Conservation (phyloP, 2,329 filamentous ascomycete species). For the Epicoccum sorghinum region DNA sequence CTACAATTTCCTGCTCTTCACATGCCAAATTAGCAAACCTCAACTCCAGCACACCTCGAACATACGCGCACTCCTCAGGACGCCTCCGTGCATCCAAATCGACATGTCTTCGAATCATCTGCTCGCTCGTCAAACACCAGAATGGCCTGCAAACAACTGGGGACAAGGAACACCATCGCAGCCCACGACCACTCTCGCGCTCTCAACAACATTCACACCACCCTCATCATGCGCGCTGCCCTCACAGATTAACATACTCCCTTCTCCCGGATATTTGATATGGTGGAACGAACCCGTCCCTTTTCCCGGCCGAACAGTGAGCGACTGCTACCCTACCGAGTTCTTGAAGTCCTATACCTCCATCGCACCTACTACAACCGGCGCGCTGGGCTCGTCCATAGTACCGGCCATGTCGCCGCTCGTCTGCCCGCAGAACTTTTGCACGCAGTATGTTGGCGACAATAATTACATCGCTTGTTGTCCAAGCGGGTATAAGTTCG, state of each 20-base stretch:
- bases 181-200: slow-evolving; percentile 20
- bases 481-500: slow-evolving; percentile 19
- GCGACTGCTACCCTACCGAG: slow-evolving; percentile 32
- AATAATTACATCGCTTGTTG: slow-evolving; percentile 38
- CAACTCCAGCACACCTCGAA: too few relatives aligned
- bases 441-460: slow-evolving; percentile 23
- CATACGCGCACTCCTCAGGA: too few relatives aligned
- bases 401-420: slow-evolving; percentile 35
- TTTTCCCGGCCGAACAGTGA: slow-evolving; percentile 21
- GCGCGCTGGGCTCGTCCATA: slow-evolving; percentile 18
- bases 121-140: too few relatives aligned
- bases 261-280: slow-evolving; percentile 24
- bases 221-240: slow-evolving; percentile 30
- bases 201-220: slow-evolving; percentile 35
- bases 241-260: slow-evolving; percentile 22
- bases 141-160: too few relatives aligned
- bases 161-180: neutral
- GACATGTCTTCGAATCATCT: too few relatives aligned
- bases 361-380: slow-evolving; percentile 7
- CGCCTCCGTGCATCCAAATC: too few relatives aligned
- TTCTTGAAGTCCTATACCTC: slow-evolving; percentile 30
- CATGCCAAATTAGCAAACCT: too few relatives aligned
- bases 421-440: slow-evolving; percentile 30
- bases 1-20: too few relatives aligned
- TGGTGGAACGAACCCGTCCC: slow-evolving; percentile 37